Evolutionary conservation across 139 green algal species (phyloP).

Genomic region (Edaphochlamys debaryana): DNA sequence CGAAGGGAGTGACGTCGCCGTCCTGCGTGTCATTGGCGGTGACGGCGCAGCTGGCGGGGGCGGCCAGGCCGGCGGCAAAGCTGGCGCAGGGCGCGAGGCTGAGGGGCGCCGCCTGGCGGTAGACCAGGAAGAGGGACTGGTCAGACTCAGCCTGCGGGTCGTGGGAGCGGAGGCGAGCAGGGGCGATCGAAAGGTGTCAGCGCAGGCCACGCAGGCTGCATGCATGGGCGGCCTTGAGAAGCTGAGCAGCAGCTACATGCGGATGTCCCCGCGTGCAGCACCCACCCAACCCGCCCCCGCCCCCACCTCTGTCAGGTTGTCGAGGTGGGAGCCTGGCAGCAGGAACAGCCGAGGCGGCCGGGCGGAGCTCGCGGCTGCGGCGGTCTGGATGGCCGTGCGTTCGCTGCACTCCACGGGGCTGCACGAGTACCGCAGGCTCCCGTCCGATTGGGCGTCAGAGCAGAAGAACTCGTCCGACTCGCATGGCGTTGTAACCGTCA

Average conservation of each 20-base stretch:
- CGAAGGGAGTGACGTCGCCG: not conserved
- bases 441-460: too few relatives aligned
- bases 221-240: too few relatives aligned
- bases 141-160: not conserved
- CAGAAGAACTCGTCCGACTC: not conserved
- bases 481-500: not conserved
- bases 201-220: too few relatives aligned
- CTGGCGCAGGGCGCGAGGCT: not conserved
- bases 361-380: too few relatives aligned
- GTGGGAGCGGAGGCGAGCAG: too few relatives aligned
- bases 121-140: not conserved
- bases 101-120: not conserved
- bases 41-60: not conserved
- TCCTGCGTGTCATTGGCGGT: not conserved
- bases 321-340: not conserved
- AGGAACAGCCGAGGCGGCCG: not conserved
- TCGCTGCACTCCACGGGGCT: not conserved
- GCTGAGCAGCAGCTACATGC: not conserved
- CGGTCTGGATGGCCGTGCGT: not conserved
- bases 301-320: not conserved
- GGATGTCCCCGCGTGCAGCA: not conserved
- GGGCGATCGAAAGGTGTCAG: too few relatives aligned
- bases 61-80: not conserved
- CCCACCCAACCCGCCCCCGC: too few relatives aligned
- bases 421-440: not conserved